Evolutionary conservation across 2,329 filamentous ascomycete genomes (phyloP), one percentile per base, ranked within the genome.

Genomic region (Botrytis tulipae): DNA sequence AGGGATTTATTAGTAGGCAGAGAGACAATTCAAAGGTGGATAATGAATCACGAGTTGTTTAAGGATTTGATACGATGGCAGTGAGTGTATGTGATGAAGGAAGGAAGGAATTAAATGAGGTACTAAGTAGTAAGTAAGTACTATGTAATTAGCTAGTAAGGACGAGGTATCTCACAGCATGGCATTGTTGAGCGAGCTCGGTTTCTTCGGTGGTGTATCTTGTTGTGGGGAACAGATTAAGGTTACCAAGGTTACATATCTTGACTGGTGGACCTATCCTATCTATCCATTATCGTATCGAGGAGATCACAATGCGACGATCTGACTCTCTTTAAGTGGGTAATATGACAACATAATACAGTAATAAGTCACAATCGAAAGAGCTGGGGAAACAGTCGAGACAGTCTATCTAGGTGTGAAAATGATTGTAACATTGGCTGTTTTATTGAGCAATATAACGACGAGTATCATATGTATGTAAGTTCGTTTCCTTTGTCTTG

Each of bases 341-440:
- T 65, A 44, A 46, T 35, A 66, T 66, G 62, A 66, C 62, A 48
- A 22, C 42, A 66, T 66, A 37, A 35, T 66, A n/a, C 20, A 25
- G 25, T 14, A 32, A 32, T 32, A 32, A n/a, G 12, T 54, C 10
- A 29, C 16, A 32, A 29, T 46, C n/a, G n/a, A n/a, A 20, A 9
- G n/a, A 44, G 32, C 32, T 25, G 20, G 57, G 29, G 32, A 60
- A 60, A 60, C 20, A 60, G 20, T 60, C 22, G 32, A 60, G 35
- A 60, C 2, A 60, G 20, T 60, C 22, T 7, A 6, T 20, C 44
- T 35, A 18, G 16, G 32, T 32, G 25, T 35, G 20, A 66, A 48
- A 37, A 48, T 14, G 10, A 16, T 14, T 37, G 22, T 61, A 25
- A 16, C 9, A 16, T 37, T 14, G 12, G 4, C 35, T 2, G 10